Evolutionary conservation across 2,329 filamentous ascomycete genomes (phyloP).

Genomic region (Monilinia laxa): DNA sequence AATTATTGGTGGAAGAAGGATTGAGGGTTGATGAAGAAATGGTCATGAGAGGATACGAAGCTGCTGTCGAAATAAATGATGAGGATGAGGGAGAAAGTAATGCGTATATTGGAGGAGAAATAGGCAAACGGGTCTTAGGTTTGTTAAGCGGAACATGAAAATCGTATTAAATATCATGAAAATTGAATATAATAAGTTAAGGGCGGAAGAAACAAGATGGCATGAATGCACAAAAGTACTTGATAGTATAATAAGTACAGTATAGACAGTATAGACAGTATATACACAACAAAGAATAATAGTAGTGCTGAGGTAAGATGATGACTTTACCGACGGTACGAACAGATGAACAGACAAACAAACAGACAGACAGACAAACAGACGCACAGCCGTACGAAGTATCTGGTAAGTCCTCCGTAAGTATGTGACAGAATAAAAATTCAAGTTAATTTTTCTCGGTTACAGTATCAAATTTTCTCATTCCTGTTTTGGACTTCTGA

Average conservation of each 20-base stretch:
- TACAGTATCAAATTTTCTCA: neutral
- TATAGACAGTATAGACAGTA: neutral
- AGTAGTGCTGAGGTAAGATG: neutral
- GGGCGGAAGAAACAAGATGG: neutral
- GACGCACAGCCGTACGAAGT: neutral
- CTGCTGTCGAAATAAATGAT: constrained; percentile 70
- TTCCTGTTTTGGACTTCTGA: constrained; percentile 3
- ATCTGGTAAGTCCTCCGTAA: too few species aligned
- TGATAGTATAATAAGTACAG: neutral
- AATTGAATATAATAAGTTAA: neutral
- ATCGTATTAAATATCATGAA: neutral
- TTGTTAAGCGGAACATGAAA: constrained; percentile 34
- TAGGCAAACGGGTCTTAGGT: constrained; percentile 39
- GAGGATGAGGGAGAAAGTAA: constrained; percentile 56
- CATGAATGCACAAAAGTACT: neutral
- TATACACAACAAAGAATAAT: too few species aligned
- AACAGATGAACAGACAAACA: neutral
- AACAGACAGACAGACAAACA: too few species aligned
- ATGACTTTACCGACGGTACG: too few species aligned
- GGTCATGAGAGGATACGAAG: constrained; percentile 78
- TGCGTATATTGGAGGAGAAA: constrained; percentile 56
- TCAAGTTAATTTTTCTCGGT: neutral
- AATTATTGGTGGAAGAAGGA: constrained; percentile 77
- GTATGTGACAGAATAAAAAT: neutral
- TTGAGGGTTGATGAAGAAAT: constrained; percentile 87